These are phyloP conservation scores for Globisporangium ultimum DNA, from an alignment of 352 stramenopile genomes.

Conservation along the genomic window DNA sequence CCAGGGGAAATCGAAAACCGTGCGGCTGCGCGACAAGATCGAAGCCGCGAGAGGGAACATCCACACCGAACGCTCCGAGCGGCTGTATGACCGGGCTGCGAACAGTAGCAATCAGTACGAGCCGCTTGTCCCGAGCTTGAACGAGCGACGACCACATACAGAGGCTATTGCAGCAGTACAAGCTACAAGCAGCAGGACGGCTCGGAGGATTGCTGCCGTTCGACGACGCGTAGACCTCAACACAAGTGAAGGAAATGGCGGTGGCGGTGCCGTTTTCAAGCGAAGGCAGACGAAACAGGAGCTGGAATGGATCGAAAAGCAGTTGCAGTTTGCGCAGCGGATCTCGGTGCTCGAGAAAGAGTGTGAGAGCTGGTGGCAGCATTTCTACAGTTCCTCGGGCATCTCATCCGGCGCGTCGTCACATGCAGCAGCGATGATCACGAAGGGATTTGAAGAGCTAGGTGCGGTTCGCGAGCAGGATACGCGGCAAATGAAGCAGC, in stretches of 20 bases:
- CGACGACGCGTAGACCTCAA: too few relatives aligned
- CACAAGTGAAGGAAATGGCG: too few relatives aligned
- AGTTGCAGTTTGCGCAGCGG: conserved; percentile 43
- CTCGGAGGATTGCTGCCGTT: conserved; percentile 15
- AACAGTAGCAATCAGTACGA: not conserved
- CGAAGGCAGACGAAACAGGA: conserved; percentile 34
- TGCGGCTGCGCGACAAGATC: conserved; percentile 34
- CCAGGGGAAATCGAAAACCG: conserved; percentile 14
- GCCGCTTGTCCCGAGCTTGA: conserved; percentile 14
- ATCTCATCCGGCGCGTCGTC: conserved; percentile 6
- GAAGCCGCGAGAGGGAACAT: conserved; percentile 34
- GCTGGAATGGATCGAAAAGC: conserved; percentile 63
- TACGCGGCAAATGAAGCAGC: conserved; percentile 25
- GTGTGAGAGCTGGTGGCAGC: conserved; percentile 38
- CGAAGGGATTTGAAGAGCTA: conserved; percentile 45
- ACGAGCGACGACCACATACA: not conserved
- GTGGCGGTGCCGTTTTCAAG: conserved; percentile 17
- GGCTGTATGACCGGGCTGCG: not conserved
- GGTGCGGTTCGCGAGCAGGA: conserved; percentile 25
- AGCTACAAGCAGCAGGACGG: not conserved
- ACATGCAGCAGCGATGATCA: conserved; percentile 22
- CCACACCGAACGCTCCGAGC: conserved; percentile 46
- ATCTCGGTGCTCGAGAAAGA: conserved; percentile 49
- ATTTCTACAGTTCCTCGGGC: conserved; percentile 39
- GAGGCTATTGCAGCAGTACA: not conserved